Conservation (phyloP, 768 basidiomycete species). For the Tricholoma saponaceum region DNA sequence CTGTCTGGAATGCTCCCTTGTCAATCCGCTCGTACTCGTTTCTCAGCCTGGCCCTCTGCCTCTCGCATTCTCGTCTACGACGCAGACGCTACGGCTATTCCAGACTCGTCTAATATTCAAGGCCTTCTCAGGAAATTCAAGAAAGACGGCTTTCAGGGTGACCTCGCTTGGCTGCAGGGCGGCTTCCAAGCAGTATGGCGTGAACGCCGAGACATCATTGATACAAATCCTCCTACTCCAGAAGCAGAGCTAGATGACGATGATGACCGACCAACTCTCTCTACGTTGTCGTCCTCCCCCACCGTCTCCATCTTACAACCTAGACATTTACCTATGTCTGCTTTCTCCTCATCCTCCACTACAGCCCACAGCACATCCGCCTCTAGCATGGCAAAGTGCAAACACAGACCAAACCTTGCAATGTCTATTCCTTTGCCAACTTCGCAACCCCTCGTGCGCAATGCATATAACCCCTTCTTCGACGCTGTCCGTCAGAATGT, state of each 20-base stretch:
- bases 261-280: conserved; percentile 17
- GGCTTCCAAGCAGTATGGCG: conserved; percentile 74
- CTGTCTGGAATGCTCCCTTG: conserved; percentile 80
- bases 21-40: conserved; percentile 48
- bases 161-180: conserved; percentile 76
- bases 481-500: conserved; percentile 88
- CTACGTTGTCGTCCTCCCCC: conserved; percentile 6
- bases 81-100: conserved; percentile 60
- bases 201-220: conserved; percentile 48
- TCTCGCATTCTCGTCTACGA: conserved; percentile 81
- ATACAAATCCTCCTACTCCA: conserved; percentile 41
- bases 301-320: conserved; percentile 41
- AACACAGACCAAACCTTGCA: conserved; percentile 13
- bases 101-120: conserved; percentile 63
- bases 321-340: conserved; percentile 56
- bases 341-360: conserved; percentile 56
- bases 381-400: conserved; percentile 2
- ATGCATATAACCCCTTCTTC: conserved; percentile 85
- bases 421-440: conserved; percentile 18
- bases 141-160: conserved; percentile 46
- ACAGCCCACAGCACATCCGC: conserved; percentile 33
- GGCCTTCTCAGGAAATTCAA: conserved; percentile 77
- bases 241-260: conserved; percentile 54
- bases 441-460: conserved; percentile 16
- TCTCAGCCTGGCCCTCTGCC: conserved; percentile 55